These are phyloP conservation scores for Esteya vermicola DNA, from an alignment of 2,329 filamentous ascomycete species.

Conservation along the genomic window DNA sequence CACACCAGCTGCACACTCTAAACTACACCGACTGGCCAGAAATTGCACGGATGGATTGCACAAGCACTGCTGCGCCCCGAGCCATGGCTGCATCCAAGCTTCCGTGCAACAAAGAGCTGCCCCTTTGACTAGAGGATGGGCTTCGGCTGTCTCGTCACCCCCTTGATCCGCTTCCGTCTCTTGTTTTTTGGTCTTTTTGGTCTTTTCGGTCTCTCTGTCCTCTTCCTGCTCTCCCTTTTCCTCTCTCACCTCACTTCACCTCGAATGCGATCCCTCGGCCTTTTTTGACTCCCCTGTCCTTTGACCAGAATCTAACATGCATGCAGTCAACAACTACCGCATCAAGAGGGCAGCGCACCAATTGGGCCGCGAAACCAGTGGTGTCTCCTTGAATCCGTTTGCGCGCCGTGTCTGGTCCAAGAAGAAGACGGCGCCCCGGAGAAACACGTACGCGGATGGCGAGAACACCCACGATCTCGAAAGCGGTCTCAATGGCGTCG, in stretches of 20 bases:
- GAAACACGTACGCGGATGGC: slow-evolving; percentile 16
- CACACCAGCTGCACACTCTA: too few species aligned
- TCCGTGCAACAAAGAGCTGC: too few species aligned
- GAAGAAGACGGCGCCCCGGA: slow-evolving; percentile 10
- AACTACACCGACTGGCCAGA: too few species aligned
- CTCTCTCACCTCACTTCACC: not conserved
- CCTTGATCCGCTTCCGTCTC: too few species aligned
- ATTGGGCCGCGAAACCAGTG: slow-evolving; percentile 23
- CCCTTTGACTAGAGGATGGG: too few species aligned
- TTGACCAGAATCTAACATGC: slow-evolving; percentile 11
- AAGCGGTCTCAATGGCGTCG: slow-evolving; percentile 12
- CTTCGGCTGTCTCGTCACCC: too few species aligned
- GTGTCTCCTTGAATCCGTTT: slow-evolving; percentile 29
- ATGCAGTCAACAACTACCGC: slow-evolving; percentile 30
- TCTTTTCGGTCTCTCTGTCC: too few species aligned
- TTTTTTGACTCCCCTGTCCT: not conserved
- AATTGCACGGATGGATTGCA: too few species aligned
- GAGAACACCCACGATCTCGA: slow-evolving; percentile 22
- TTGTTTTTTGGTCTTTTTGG: too few species aligned
- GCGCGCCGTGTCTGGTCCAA: slow-evolving; percentile 24
- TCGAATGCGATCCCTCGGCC: not conserved
- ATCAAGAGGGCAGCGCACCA: slow-evolving; percentile 29
- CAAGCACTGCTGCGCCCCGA: too few species aligned
- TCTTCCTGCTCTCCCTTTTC: not conserved
- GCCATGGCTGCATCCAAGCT: too few species aligned